These are phyloP conservation scores for Trypanosoma vivax DNA, from an alignment of 208 protist species.

Conservation along the genomic window DNA sequence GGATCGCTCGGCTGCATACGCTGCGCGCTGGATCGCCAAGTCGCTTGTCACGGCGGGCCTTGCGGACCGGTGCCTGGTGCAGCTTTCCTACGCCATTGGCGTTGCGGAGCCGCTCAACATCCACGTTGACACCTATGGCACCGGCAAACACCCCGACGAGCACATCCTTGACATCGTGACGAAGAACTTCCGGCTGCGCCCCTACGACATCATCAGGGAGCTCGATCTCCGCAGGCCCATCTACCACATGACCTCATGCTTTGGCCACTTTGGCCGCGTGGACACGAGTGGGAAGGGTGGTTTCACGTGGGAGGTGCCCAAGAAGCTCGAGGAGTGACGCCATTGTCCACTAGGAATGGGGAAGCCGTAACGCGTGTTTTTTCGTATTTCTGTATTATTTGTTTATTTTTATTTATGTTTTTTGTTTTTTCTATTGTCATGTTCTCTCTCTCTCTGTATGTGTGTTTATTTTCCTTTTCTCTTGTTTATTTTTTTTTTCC, in stretches of 20 bases:
- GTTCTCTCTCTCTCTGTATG: constrained; percentile 2
- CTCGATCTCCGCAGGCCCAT: constrained; percentile 95
- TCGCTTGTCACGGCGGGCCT: constrained; percentile 95
- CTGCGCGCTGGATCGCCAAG: constrained; percentile 99
- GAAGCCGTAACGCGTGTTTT: constrained; percentile 7
- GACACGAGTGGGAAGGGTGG: constrained; percentile 79
- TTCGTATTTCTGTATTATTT: constrained; percentile 11
- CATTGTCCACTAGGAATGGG: not conserved
- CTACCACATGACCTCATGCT: constrained; percentile 95
- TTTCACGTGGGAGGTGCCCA: constrained; percentile 98
- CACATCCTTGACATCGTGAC: constrained; percentile 87
- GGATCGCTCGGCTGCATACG: constrained; percentile 99
- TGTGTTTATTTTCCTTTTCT: constrained; percentile 3
- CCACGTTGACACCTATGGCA: constrained; percentile 98
- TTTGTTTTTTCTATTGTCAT: constrained; percentile 5
- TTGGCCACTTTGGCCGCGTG: constrained; percentile 98
- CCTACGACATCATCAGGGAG: constrained; percentile 96
- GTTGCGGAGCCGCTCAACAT: constrained; percentile 97
- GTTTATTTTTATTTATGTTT: constrained; percentile 12
- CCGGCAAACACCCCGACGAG: constrained; percentile 80
- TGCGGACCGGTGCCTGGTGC: constrained; percentile 92
- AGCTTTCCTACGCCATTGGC: constrained; percentile 99
- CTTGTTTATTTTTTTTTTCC: constrained; percentile 12
- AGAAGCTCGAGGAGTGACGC: constrained; percentile 83
- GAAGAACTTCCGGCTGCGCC: constrained; percentile 98